Base-by-base conservation (phyloP, 164 flowering plant species). In the Tetracentron sinense region DNA sequence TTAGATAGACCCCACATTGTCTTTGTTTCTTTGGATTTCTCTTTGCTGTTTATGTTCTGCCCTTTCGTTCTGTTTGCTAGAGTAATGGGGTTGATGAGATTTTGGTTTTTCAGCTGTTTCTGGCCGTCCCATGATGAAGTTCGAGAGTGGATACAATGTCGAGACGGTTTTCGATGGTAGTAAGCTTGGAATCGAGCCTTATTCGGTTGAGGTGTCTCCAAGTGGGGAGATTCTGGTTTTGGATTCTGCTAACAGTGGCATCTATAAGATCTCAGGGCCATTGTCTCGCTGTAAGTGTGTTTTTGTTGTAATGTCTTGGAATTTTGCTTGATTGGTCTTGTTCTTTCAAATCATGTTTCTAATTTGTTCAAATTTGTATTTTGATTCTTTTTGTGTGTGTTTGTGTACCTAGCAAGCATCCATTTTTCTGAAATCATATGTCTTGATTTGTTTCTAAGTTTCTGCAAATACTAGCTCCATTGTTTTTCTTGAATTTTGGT, bases 91-190 rank as follows among this genome's bases (percentile, higher is more conserved):
- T 31, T 61, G 17, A 54, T 61, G 69, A 33, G 62, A 12, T 66
- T 54, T 57, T 46, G 50, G 31, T 65, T 48, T 66, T 64, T 26
- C 80, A 81, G 87, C 73, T 33, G 22, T 71, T 67, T 48, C 80
- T 26, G 68, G 80, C 69, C 82, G 82, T 70, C n/a, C n/a, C n/a
- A n/a, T n/a, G n/a, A n/a, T n/a, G n/a, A n/a, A n/a, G n/a, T n/a
- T n/a, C n/a, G n/a, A 86, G 48, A 58, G 70, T 55, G 91, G 88
- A 38, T 86, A 83, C 57, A 70, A 72, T 0, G 86, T 86, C 15
- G 88, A n/a, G 70, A 86, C 88, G 17, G 80, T 86, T 52, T 83
- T 86, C 50, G 91, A 86, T 76, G 88, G 88, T 33, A 83, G 83
- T 58, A 84, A 78, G 75, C 72, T 71, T 35, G 91, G 91, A 53